phyloP scores from a whole-genome alignment of 1,284 basidiomycete species.

The Xerocomus cyaneibrunnescens region DNA sequence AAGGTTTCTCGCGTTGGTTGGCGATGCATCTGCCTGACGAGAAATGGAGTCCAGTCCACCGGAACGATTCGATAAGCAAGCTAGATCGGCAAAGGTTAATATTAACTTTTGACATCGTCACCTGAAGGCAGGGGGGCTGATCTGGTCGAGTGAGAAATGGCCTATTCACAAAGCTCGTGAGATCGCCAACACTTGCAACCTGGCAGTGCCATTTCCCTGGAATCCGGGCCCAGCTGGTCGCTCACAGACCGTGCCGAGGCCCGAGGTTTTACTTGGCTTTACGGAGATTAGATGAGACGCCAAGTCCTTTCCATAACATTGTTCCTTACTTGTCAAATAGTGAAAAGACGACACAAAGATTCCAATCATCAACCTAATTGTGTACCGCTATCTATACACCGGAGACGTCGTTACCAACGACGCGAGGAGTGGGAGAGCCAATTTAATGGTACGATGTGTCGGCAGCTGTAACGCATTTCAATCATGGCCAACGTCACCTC shows the following conservation, averaged over 20 bases:
- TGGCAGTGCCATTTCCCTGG: not conserved
- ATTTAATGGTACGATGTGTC: not conserved
- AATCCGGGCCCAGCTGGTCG: not conserved
- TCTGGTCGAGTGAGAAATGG: not conserved
- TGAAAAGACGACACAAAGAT: not conserved
- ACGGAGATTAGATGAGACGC: not conserved
- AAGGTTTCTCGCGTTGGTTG: not conserved
- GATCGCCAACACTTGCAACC: not conserved
- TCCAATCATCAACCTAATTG: too few relatives aligned
- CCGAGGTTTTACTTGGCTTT: not conserved
- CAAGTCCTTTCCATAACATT: not conserved
- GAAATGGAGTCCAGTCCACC: not conserved
- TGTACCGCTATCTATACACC: too few relatives aligned
- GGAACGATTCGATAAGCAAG: not conserved
- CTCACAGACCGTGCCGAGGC: too few relatives aligned
- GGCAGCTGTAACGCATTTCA: not conserved
- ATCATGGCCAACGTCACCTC: not conserved
- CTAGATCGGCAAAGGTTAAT: slow-evolving; percentile 2
- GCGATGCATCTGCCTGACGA: not conserved
- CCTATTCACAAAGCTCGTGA: not conserved
- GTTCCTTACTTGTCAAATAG: not conserved
- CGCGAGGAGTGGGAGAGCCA: not conserved
- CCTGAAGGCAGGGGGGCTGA: not conserved
- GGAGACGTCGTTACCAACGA: not conserved
- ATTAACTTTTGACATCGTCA: slow-evolving; percentile 16